A percentile compares a stretch with the other conserved stretches of the same genome.
phyloP scores from a whole-genome alignment of 192 early-diverging fungal species.

The Dissophora globulifera region DNA sequence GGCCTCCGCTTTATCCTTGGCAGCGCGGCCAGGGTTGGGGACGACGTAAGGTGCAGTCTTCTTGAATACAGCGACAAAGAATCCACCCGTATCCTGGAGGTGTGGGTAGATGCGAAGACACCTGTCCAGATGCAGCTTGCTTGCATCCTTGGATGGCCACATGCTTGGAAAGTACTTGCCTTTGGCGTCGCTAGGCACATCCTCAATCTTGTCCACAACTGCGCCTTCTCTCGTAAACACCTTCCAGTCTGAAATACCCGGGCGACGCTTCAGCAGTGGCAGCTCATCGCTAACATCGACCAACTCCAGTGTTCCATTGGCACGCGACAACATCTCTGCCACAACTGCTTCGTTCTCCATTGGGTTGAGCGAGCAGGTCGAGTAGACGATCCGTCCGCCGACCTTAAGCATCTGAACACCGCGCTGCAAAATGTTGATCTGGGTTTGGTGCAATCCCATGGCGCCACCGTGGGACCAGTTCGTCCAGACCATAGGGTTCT shows the following conservation, averaged over 20 bases:
- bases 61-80: slow-evolving; percentile 97
- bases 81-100: slow-evolving; percentile 96
- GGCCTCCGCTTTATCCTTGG: slow-evolving; percentile 56
- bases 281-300: slow-evolving; percentile 89
- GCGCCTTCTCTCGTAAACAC: slow-evolving; percentile 72
- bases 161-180: slow-evolving; percentile 65
- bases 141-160: slow-evolving; percentile 72
- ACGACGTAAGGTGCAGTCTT: slow-evolving; percentile 76
- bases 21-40: slow-evolving; percentile 61
- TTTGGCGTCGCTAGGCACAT: slow-evolving; percentile 52
- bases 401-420: slow-evolving; percentile 88
- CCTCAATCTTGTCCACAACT: slow-evolving; percentile 60
- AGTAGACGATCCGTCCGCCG: slow-evolving; percentile 95
- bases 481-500: slow-evolving; percentile 93
- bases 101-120: slow-evolving; percentile 94
- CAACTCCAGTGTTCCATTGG: slow-evolving; percentile 77
- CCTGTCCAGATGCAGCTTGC: slow-evolving; percentile 71
- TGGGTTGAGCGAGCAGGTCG: slow-evolving; percentile 98
- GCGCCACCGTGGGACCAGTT: slow-evolving; percentile 83
- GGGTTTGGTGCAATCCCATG: slow-evolving; percentile 83
- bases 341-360: slow-evolving; percentile 98
- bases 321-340: slow-evolving; percentile 76
- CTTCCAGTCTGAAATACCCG: slow-evolving; percentile 91
- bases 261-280: slow-evolving; percentile 79
- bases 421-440: slow-evolving; percentile 89